Percentiles rank a stretch among this genome's conserved stretches.
phyloP scores from a whole-genome alignment of 2,329 filamentous ascomycete species.

The Sporothrix brunneoviolacea region DNA sequence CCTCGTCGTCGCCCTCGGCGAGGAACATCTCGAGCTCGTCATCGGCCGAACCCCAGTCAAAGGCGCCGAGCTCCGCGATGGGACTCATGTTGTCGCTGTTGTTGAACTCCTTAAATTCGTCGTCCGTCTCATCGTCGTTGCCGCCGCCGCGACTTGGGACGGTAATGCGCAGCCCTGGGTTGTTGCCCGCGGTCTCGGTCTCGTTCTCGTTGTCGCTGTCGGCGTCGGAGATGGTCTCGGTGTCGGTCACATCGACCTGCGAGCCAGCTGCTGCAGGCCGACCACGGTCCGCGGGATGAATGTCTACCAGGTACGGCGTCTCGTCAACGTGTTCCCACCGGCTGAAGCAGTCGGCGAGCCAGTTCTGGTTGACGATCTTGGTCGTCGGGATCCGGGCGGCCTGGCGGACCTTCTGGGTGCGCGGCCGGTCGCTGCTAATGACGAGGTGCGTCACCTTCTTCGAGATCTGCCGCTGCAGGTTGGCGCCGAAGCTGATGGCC shows the following conservation, averaged over 20 bases:
- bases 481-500: slow-evolving; percentile 77
- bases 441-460: slow-evolving; percentile 67
- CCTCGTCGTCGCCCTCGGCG: slow-evolving; percentile 46
- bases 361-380: slow-evolving; percentile 86
- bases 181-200: slow-evolving; percentile 25
- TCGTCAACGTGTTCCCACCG: slow-evolving; percentile 80
- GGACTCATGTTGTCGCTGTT: slow-evolving; percentile 42
- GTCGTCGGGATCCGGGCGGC: slow-evolving; percentile 73
- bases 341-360: slow-evolving; percentile 78
- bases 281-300: slow-evolving; percentile 60
- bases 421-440: slow-evolving; percentile 60
- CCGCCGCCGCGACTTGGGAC: slow-evolving; percentile 32
- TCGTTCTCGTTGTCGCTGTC: slow-evolving; percentile 24
- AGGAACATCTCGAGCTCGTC: slow-evolving; percentile 73
- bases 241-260: slow-evolving; percentile 25
- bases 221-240: slow-evolving; percentile 24
- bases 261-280: slow-evolving; percentile 26
- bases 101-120: slow-evolving; percentile 40
- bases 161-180: slow-evolving; percentile 21
- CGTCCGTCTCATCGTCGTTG: slow-evolving; percentile 27
- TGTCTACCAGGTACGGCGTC: slow-evolving; percentile 66
- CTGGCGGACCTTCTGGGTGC: slow-evolving; percentile 86
- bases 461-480: slow-evolving; percentile 50
- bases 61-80: slow-evolving; percentile 49
- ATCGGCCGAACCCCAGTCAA: slow-evolving; percentile 59